Conservation (phyloP, 352 stramenopile genomes). For the Phytophthora nicotianae region DNA sequence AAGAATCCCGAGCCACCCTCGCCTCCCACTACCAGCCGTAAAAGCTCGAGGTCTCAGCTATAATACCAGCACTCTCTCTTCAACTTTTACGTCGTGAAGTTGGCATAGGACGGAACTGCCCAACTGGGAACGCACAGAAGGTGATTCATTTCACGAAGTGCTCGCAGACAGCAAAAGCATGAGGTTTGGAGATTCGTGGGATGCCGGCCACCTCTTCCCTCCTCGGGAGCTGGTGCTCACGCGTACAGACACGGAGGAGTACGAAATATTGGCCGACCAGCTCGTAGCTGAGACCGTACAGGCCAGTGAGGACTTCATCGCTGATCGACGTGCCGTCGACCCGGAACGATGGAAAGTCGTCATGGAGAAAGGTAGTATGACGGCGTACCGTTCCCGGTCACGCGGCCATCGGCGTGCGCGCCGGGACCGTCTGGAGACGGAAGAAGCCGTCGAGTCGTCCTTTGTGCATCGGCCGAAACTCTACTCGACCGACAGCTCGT, state of each 20-base stretch:
- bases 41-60: constrained; percentile 8
- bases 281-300: constrained; percentile 42
- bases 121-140: background rate
- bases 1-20: constrained; percentile 22
- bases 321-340: constrained; percentile 21
- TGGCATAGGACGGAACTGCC: constrained; percentile 25
- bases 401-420: constrained; percentile 9
- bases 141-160: background rate
- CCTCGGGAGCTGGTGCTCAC: constrained; percentile 34
- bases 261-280: constrained; percentile 32
- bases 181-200: constrained; percentile 41
- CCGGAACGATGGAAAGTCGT: constrained; percentile 37
- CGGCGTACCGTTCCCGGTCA: constrained; percentile 29
- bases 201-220: constrained; percentile 38
- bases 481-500: constrained; percentile 33
- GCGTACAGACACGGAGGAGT: constrained; percentile 22
- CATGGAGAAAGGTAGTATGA: constrained; percentile 32
- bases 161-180: constrained; percentile 12
- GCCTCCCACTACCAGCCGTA: constrained; percentile 23
- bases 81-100: constrained; percentile 27
- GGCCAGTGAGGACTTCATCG: constrained; percentile 35
- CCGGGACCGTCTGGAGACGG: constrained; percentile 21
- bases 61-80: constrained; percentile 9
- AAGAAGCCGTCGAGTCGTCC: constrained; percentile 30
- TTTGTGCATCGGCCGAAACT: constrained; percentile 38